phyloP scores from a whole-genome alignment of 352 stramenopile species.

The Pythium diclinum region DNA sequence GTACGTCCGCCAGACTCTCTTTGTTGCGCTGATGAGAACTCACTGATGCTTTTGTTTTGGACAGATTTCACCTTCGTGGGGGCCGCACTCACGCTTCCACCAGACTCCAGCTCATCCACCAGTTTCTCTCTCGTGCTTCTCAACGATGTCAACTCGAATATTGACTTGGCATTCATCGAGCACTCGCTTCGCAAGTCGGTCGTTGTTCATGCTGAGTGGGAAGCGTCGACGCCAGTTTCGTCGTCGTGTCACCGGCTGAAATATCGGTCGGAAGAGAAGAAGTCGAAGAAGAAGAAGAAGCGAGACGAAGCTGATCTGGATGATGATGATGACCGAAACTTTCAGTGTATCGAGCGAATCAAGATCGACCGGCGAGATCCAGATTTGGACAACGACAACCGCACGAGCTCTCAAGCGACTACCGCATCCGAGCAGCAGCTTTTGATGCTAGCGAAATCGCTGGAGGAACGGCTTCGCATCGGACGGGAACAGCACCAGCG shows the following conservation, averaged over 20 bases:
- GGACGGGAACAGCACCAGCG: slow-evolving; percentile 37
- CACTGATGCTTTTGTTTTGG: background rate
- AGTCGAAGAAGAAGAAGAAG: slow-evolving; percentile 30
- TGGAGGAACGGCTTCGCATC: slow-evolving; percentile 37
- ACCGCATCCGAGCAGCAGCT: slow-evolving; percentile 39
- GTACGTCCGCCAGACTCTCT: slow-evolving; percentile 8
- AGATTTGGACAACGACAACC: background rate
- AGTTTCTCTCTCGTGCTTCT: slow-evolving; percentile 2
- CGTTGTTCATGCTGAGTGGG: background rate
- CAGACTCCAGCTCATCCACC: background rate
- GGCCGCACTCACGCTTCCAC: background rate
- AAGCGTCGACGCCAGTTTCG: background rate
- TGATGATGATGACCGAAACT: background rate
- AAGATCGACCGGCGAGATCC: slow-evolving; percentile 26
- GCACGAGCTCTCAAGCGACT: background rate
- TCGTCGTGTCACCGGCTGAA: slow-evolving; percentile 27
- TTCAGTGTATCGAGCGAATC: slow-evolving; percentile 64
- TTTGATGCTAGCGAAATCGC: slow-evolving; percentile 37
- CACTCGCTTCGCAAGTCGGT: slow-evolving; percentile 19
- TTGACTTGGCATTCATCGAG: background rate
- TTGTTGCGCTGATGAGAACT: background rate
- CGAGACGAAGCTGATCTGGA: background rate
- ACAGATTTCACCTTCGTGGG: slow-evolving; percentile 22
- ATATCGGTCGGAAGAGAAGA: slow-evolving; percentile 20
- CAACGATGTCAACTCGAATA: slow-evolving; percentile 5